Conservation (phyloP, 1,139 yeast species). For the Blastobotrys apis region DNA sequence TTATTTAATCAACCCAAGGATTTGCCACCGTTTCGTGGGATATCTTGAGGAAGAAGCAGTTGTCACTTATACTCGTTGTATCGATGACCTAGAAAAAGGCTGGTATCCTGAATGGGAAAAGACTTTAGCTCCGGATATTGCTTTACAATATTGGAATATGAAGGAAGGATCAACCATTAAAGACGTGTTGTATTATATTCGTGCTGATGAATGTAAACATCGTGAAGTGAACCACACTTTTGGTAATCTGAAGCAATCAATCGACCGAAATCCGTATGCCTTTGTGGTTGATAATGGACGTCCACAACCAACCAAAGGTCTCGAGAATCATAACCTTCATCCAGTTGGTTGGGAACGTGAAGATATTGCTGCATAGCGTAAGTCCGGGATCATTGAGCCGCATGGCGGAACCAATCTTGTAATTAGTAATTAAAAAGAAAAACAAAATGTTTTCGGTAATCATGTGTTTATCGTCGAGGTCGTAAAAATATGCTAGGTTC, state of each 20-base stretch:
- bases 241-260: conserved; percentile 52
- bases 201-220: conserved; percentile 70
- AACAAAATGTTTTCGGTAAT: too few relatives aligned
- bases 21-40: conserved; percentile 75
- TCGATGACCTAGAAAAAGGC: conserved; percentile 51
- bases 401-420: too few relatives aligned
- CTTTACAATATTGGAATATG: conserved; percentile 60
- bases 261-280: conserved; percentile 69
- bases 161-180: conserved; percentile 49
- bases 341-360: conserved; percentile 63
- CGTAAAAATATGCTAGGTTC: conserved; percentile 13
- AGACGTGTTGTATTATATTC: conserved; percentile 55
- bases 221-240: conserved; percentile 74
- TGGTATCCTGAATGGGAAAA: conserved; percentile 48
- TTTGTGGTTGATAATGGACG: conserved; percentile 39
- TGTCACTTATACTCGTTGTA: conserved; percentile 60
- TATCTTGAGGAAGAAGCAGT: conserved; percentile 79
- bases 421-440: not conserved
- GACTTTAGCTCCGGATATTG: conserved; percentile 43
- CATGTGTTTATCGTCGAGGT: conserved; percentile 7
- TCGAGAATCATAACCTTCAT: conserved; percentile 43
- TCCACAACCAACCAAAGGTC: conserved; percentile 56
- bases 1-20: conserved; percentile 56
- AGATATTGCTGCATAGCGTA: conserved; percentile 39
- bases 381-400: too few relatives aligned